Percentiles rank a stretch among this genome's conserved stretches.
These are phyloP conservation scores for Cornus kousa DNA, from an alignment of 148 eudicot species.

Conservation along the genomic window DNA sequence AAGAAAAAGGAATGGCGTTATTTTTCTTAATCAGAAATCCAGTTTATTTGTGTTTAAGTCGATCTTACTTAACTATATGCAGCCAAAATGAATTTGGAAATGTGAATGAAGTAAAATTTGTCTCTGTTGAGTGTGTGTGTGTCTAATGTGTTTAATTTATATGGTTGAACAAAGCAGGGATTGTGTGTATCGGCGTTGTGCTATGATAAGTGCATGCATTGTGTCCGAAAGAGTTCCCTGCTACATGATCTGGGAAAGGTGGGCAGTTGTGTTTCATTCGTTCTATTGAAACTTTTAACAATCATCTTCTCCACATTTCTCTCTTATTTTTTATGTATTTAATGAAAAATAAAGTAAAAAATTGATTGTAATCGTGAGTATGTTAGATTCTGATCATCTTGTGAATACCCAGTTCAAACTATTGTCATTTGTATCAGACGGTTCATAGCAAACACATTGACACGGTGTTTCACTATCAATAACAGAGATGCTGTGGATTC, in stretches of 20 bases:
- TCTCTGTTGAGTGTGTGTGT: too few species aligned
- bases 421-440: too few species aligned
- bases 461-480: too few species aligned
- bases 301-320: conserved; percentile 34
- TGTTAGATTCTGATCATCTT: too few species aligned
- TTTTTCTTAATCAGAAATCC: neutral
- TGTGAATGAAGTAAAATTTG: neutral
- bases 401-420: too few species aligned
- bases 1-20: neutral
- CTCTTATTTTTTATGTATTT: too few species aligned
- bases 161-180: conserved; percentile 22
- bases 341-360: too few species aligned
- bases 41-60: neutral
- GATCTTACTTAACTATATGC: neutral
- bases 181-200: conserved; percentile 53
- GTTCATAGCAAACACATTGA: too few species aligned
- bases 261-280: conserved; percentile 45
- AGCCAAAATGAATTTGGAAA: neutral
- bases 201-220: conserved; percentile 18
- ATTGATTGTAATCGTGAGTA: too few species aligned
- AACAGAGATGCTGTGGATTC: too few species aligned
- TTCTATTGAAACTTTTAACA: conserved; percentile 29
- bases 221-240: conserved; percentile 41
- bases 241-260: conserved; percentile 22
- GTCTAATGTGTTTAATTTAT: too few species aligned